A percentile compares a stretch with the other conserved stretches of the same genome.
Evolutionary conservation across 2,329 filamentous ascomycete species (phyloP).

Genomic region (Beauveria asiatica): DNA sequence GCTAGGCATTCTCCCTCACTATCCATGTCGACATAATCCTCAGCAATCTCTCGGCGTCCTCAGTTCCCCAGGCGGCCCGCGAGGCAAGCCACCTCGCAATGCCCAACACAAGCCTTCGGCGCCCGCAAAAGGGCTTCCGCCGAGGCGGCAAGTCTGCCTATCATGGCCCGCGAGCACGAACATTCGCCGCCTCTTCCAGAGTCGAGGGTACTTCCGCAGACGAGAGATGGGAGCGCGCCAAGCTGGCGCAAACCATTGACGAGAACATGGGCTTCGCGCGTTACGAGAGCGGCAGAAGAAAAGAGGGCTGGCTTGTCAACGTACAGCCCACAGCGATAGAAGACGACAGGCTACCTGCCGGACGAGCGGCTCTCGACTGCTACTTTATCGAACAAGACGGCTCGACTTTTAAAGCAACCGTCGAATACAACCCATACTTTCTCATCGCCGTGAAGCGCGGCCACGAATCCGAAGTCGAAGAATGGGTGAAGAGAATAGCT

Average conservation of each 20-base stretch:
- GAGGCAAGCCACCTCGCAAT: conserved; percentile 29
- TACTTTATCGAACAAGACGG: conserved; percentile 92
- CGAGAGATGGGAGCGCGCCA: conserved; percentile 82
- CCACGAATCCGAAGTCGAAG: conserved; percentile 86
- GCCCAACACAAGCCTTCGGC: conserved; percentile 52
- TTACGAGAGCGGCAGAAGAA: conserved; percentile 76
- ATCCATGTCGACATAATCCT: conserved; percentile 10
- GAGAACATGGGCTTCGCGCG: conserved; percentile 90
- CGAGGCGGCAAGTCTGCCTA: conserved; percentile 60
- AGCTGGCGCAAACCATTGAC: conserved; percentile 81
- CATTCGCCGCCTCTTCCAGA: conserved; percentile 69
- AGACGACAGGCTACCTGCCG: conserved; percentile 74
- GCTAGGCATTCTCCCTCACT: background rate
- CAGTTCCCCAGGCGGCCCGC: conserved; percentile 1
- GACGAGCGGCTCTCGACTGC: conserved; percentile 85
- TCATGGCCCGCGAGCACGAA: conserved; percentile 61
- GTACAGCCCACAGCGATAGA: conserved; percentile 84
- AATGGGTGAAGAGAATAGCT: conserved; percentile 76
- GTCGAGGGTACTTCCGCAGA: conserved; percentile 84
- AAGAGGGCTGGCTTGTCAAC: conserved; percentile 89
- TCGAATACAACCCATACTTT: conserved; percentile 97
- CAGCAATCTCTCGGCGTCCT: background rate
- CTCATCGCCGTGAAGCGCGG: conserved; percentile 83
- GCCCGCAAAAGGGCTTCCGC: conserved; percentile 58
- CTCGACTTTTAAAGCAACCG: conserved; percentile 86